phyloP scores from a whole-genome alignment of 768 basidiomycete genomes.

The Lactarius tabidus region DNA sequence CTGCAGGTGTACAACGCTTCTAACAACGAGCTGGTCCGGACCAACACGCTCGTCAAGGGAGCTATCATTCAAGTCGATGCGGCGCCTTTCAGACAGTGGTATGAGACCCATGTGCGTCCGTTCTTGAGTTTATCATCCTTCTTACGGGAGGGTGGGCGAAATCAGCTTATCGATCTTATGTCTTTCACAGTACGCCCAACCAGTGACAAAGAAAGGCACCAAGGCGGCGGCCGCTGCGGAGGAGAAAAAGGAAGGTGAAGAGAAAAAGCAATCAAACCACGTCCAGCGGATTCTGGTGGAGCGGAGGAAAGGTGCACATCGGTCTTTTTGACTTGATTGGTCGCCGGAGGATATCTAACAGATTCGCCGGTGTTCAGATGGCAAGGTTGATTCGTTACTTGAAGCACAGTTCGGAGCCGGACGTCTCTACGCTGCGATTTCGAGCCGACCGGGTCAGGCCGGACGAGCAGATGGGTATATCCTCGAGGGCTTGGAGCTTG shows the following conservation, averaged over 20 bases:
- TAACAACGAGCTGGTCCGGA: slow-evolving; percentile 99
- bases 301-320: slow-evolving; percentile 76
- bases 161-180: slow-evolving; percentile 14
- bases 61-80: slow-evolving; percentile 98
- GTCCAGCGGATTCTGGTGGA: slow-evolving; percentile 82
- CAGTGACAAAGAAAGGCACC: slow-evolving; percentile 82
- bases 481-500: slow-evolving; percentile 97
- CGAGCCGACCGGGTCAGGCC: slow-evolving; percentile 94
- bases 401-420: slow-evolving; percentile 91
- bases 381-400: slow-evolving; percentile 87
- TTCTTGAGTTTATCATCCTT: neutral
- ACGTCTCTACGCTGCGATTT: slow-evolving; percentile 90
- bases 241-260: slow-evolving; percentile 52
- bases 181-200: slow-evolving; percentile 77
- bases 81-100: slow-evolving; percentile 99
- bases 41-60: slow-evolving; percentile 97
- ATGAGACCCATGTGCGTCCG: slow-evolving; percentile 87
- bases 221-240: slow-evolving; percentile 52
- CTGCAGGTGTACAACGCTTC: slow-evolving; percentile 93
- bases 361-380: slow-evolving; percentile 44
- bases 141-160: neutral
- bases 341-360: slow-evolving; percentile 10
- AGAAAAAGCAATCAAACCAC: slow-evolving; percentile 86
- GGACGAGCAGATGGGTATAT: slow-evolving; percentile 97
- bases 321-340: neutral